Percentiles rank a stretch among this genome's conserved stretches.
phyloP scores from a whole-genome alignment of 2,329 filamentous ascomycete genomes.

The Fusarium equiseti region DNA sequence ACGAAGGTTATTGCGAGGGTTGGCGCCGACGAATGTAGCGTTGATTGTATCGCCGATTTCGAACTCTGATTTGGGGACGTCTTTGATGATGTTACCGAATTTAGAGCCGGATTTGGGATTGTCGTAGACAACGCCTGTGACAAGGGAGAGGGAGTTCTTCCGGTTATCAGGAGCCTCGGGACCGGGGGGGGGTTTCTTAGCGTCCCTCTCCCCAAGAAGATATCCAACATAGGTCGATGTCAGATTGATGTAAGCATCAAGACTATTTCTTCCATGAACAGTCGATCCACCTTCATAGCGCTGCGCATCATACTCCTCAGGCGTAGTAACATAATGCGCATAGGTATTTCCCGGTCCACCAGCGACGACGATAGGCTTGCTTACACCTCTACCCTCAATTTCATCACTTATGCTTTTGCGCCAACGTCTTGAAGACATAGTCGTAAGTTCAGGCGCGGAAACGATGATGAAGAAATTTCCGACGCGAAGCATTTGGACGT shows the following conservation, averaged over 20 bases:
- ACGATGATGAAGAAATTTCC: conserved; percentile 19
- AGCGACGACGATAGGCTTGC: conserved; percentile 8
- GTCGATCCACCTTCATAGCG: conserved; percentile 14
- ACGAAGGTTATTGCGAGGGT: conserved; percentile 4
- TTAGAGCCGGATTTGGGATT: conserved; percentile 2
- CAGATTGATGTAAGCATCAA: conserved; percentile 10
- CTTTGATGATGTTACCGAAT: neutral
- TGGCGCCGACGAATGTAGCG: conserved; percentile 3
- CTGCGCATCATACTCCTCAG: conserved; percentile 17
- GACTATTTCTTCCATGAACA: conserved; percentile 5
- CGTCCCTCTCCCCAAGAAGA: conserved; percentile 3
- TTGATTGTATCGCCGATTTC: neutral
- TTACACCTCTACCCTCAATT: neutral
- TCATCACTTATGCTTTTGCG: conserved; percentile 5
- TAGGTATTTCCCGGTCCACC: conserved; percentile 12
- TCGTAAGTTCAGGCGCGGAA: neutral
- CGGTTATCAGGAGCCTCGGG: neutral
- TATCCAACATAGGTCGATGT: neutral
- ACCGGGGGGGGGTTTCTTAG: neutral
- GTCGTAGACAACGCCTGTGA: conserved; percentile 10
- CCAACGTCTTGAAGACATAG: conserved; percentile 18
- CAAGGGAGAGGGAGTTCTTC: conserved; percentile 5
- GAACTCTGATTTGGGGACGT: neutral
- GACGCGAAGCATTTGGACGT: conserved; percentile 12
- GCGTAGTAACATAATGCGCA: conserved; percentile 10